These are phyloP conservation scores for Sclerotinia glacialis DNA, from an alignment of 2,329 filamentous ascomycete genomes.

Conservation along the genomic window DNA sequence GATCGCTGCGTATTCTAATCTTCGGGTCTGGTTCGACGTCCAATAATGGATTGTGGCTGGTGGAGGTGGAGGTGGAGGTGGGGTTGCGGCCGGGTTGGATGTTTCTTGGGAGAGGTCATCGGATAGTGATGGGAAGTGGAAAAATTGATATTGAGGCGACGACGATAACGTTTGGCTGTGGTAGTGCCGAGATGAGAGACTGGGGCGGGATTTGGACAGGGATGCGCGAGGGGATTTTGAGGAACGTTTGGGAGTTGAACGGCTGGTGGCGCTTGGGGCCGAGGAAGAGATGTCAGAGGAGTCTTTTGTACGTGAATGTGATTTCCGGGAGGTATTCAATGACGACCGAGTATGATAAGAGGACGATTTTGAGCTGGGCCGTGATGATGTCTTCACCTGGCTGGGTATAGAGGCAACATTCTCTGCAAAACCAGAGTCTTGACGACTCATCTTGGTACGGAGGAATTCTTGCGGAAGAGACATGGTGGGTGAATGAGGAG, in stretches of 20 bases:
- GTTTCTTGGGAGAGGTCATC: constrained; percentile 17
- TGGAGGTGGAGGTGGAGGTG: constrained; percentile 47
- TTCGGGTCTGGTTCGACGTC: constrained; percentile 61
- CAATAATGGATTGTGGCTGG: constrained; percentile 64
- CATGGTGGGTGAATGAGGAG: constrained; percentile 2
- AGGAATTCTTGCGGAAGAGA: constrained; percentile 21
- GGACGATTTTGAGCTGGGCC: constrained; percentile 24
- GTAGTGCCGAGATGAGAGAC: constrained; percentile 19
- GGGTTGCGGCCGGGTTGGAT: constrained; percentile 39
- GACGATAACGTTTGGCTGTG: constrained; percentile 19
- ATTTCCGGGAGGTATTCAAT: constrained; percentile 24
- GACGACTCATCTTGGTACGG: constrained; percentile 32
- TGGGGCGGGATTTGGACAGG: neutral
- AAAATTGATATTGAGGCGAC: constrained; percentile 32
- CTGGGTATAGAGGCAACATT: constrained; percentile 21
- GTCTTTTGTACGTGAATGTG: constrained; percentile 27
- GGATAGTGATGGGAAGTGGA: constrained; percentile 36
- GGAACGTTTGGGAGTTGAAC: constrained; percentile 23
- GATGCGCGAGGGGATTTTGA: constrained; percentile 26
- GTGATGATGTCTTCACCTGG: constrained; percentile 24
- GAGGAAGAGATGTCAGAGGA: constrained; percentile 19
- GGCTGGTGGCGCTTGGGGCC: constrained; percentile 2
- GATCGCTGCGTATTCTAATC: constrained; percentile 64
- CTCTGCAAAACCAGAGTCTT: constrained; percentile 37
- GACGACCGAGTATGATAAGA: constrained; percentile 24